Conservation (phyloP, 305 asterid species). For the Withania somnifera region DNA sequence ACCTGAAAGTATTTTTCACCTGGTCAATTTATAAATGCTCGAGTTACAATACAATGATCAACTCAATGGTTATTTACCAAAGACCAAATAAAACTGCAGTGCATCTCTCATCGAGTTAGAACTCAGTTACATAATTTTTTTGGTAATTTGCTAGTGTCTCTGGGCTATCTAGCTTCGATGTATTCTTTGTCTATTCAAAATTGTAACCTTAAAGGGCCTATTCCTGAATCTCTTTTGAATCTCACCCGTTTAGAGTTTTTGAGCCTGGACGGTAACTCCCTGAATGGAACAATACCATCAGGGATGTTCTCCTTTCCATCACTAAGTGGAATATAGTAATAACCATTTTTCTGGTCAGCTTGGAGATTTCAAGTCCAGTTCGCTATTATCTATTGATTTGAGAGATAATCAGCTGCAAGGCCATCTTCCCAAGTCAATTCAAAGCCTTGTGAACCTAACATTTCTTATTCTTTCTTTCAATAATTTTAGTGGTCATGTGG, state of each 20-base stretch:
- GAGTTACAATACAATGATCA: neutral
- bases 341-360: neutral
- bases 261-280: too few relatives aligned
- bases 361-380: too few relatives aligned
- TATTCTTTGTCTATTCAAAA: neutral
- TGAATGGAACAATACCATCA: neutral
- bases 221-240: neutral
- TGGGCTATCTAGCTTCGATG: neutral
- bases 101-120: too few relatives aligned
- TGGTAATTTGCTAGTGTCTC: neutral
- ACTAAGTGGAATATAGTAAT: neutral
- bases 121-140: too few relatives aligned
- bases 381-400: too few relatives aligned
- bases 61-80: neutral
- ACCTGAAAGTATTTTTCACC: slow-evolving; percentile 3
- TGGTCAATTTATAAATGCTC: slow-evolving; percentile 6
- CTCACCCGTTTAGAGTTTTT: neutral
- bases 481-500: neutral
- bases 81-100: neutral
- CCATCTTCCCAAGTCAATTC: neutral
- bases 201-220: neutral
- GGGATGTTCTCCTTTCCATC: neutral
- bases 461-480: too few relatives aligned
- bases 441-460: neutral
- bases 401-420: too few relatives aligned